phyloP scores from a whole-genome alignment of 495 filamentous ascomycete genomes.

The Tuber indicum region DNA sequence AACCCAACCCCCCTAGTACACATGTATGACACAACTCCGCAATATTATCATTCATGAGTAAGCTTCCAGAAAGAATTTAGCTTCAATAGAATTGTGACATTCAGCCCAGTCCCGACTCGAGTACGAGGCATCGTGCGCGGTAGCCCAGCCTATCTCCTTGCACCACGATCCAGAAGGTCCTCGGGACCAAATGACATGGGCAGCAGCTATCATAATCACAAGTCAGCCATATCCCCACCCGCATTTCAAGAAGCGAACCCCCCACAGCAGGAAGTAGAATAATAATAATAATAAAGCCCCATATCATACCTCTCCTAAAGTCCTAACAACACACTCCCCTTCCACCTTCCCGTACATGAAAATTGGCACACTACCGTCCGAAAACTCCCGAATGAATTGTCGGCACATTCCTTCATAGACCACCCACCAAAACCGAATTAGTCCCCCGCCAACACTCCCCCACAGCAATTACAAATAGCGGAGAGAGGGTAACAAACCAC shows the following conservation, averaged over 20 bases:
- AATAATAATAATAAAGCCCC: slow-evolving; percentile 11
- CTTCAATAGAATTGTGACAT: neutral
- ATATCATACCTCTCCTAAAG: slow-evolving; percentile 59
- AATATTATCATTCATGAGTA: neutral
- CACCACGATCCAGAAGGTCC: slow-evolving; percentile 43
- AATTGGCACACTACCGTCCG: slow-evolving; percentile 60
- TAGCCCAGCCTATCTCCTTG: slow-evolving; percentile 10
- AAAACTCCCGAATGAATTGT: slow-evolving; percentile 70
- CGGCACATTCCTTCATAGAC: slow-evolving; percentile 48
- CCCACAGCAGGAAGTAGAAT: neutral
- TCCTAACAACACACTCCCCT: slow-evolving; percentile 61
- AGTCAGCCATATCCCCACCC: slow-evolving; percentile 5
- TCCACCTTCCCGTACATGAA: slow-evolving; percentile 78
- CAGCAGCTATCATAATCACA: slow-evolving; percentile 50
- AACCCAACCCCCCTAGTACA: neutral
- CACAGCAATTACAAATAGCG: neutral
- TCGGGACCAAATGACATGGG: slow-evolving; percentile 69
- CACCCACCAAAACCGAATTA: neutral
- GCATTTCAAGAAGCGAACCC: neutral
- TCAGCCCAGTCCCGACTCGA: neutral
- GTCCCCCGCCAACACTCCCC: neutral
- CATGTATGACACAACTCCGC: neutral
- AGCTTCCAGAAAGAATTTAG: neutral
- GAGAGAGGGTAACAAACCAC: slow-evolving; percentile 53
- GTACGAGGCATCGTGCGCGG: neutral